Percentiles rank a stretch among this genome's conserved stretches.
Evolutionary conservation across 2,329 filamentous ascomycete species (phyloP).

Genomic region (Gaeumannomyces tritici): DNA sequence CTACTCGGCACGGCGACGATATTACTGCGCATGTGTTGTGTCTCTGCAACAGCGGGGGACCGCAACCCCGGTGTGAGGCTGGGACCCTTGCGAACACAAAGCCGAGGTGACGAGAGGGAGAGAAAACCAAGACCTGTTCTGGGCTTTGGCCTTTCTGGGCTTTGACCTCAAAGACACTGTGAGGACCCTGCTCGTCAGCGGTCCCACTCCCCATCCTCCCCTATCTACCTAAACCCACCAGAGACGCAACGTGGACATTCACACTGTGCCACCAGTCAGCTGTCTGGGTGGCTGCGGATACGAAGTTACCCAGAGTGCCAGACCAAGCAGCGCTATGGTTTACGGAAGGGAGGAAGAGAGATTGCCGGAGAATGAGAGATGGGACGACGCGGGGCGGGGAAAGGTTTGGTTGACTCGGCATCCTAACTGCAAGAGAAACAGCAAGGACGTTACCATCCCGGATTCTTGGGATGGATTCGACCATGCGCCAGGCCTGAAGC

Average conservation of each 20-base stretch:
- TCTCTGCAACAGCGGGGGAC: background rate
- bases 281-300: background rate
- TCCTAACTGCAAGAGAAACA: no score
- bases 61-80: background rate
- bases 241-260: background rate
- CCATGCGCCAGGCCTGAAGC: no score
- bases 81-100: background rate
- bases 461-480: background rate
- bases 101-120: background rate
- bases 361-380: background rate
- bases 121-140: background rate
- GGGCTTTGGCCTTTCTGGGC: no score
- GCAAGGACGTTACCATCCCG: background rate
- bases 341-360: no score
- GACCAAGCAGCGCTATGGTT: no score
- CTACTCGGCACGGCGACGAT: background rate
- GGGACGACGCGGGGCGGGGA: no score
- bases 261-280: background rate
- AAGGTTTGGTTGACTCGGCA: no score
- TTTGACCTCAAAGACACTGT: background rate
- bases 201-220: background rate
- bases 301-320: no score
- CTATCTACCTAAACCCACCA: background rate
- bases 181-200: background rate
- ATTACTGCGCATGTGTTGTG: background rate